Percentiles rank a stretch among this genome's conserved stretches.
Evolutionary conservation across 2,329 filamentous ascomycete species (phyloP).

Genomic region (Aspergillus ochraceoroseus): DNA sequence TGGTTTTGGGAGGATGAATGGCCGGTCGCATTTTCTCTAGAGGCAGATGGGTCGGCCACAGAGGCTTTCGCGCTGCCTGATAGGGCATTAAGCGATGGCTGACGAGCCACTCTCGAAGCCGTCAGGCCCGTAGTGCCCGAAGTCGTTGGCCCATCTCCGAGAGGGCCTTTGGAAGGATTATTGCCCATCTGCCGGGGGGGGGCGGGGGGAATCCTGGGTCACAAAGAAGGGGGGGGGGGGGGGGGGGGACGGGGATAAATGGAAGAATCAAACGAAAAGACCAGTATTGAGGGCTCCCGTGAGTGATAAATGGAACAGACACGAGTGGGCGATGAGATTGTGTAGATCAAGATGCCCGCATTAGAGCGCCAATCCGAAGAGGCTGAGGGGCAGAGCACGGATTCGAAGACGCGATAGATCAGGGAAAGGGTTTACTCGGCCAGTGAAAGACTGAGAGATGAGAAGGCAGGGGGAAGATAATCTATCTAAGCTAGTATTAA

Average conservation of each 20-base stretch:
- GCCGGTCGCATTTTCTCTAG: conserved; percentile 42
- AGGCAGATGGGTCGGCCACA: conserved; percentile 43
- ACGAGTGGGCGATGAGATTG: conserved; percentile 7
- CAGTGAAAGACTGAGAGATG: conserved; percentile 1
- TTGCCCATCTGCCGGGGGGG: conserved; percentile 48
- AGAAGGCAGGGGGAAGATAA: conserved; percentile 5
- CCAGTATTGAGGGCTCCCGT: conserved; percentile 1
- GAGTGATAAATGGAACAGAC: conserved; percentile 10
- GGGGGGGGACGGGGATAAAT: conserved; percentile 7
- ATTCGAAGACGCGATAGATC: conserved; percentile 2
- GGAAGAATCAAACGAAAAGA: conserved; percentile 10
- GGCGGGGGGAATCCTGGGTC: conserved; percentile 10
- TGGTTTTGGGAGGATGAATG: conserved; percentile 36
- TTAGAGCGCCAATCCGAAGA: conserved; percentile 19
- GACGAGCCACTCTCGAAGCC: conserved; percentile 36
- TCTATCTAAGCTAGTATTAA: conserved; percentile 6
- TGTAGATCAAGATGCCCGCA: conserved; percentile 23
- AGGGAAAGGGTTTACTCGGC: background rate
- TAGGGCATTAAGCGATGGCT: conserved; percentile 41
- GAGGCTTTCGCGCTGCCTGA: conserved; percentile 37
- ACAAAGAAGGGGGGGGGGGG: conserved; percentile 7
- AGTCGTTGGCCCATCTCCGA: conserved; percentile 28
- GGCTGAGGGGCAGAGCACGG: conserved; percentile 16
- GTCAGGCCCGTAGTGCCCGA: conserved; percentile 25
- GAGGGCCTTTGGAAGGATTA: conserved; percentile 44